Percentiles rank a stretch among this genome's conserved stretches.
These are phyloP conservation scores for Linum usitatissimum DNA, from an alignment of 345 rosid species.

Conservation along the genomic window DNA sequence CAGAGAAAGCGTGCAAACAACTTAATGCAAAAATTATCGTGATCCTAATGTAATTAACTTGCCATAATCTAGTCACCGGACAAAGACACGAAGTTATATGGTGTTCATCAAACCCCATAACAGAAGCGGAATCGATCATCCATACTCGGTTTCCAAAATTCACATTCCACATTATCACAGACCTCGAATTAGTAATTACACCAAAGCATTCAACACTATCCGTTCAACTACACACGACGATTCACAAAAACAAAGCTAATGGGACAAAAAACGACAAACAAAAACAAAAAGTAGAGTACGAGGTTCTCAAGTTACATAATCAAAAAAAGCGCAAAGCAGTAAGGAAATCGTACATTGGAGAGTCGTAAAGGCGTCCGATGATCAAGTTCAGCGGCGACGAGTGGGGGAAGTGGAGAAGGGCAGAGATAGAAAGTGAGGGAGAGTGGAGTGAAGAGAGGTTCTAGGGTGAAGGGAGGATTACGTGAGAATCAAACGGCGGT, in stretches of 20 bases:
- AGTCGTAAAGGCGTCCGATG: neutral
- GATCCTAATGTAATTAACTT: neutral
- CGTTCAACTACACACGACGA: too few relatives aligned
- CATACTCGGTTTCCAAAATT: too few relatives aligned
- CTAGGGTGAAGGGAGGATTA: conserved; percentile 8
- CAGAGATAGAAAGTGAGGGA: neutral
- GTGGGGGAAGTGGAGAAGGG: conserved; percentile 9
- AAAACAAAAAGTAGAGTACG: neutral
- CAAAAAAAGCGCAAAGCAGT: conserved; percentile 1
- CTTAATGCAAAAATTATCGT: neutral
- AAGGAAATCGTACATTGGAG: neutral
- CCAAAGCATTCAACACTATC: too few relatives aligned
- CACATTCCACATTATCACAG: too few relatives aligned
- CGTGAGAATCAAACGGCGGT: conserved; percentile 10
- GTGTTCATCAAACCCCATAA: neutral
- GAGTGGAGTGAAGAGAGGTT: conserved; percentile 3
- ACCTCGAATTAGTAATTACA: too few relatives aligned
- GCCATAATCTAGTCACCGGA: neutral
- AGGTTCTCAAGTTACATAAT: neutral
- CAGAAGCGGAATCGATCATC: neutral
- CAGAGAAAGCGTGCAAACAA: neutral
- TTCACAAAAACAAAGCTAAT: too few relatives aligned
- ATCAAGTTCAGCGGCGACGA: conserved; percentile 11
- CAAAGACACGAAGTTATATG: neutral
- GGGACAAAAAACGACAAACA: neutral